A percentile compares a stretch with the other conserved stretches of the same genome.
Evolutionary conservation across 2,329 filamentous ascomycete genomes (phyloP).

Genomic region (Venturia aucupariae): DNA sequence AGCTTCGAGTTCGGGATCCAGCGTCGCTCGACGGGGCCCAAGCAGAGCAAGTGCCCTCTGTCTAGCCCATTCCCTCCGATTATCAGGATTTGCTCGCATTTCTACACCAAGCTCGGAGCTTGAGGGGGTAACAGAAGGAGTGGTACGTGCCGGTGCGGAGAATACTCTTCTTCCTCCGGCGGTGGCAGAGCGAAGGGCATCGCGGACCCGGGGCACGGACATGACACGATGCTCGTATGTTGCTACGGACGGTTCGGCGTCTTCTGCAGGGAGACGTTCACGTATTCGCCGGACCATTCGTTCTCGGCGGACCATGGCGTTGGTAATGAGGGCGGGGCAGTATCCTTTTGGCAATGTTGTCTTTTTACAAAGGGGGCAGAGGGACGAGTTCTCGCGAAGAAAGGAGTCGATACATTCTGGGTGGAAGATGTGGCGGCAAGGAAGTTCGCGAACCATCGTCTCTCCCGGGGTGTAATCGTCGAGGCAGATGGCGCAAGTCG

Average conservation of each 20-base stretch:
- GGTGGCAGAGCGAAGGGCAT: background rate
- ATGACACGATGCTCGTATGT: background rate
- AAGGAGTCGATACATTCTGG: slow-evolving; percentile 86
- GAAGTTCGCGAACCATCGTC: slow-evolving; percentile 72
- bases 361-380: slow-evolving; percentile 87
- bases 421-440: slow-evolving; percentile 90
- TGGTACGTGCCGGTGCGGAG: background rate
- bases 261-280: slow-evolving; percentile 2
- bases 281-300: slow-evolving; percentile 52
- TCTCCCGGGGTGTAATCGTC: slow-evolving; percentile 63
- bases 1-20: slow-evolving; percentile 6
- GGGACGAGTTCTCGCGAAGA: slow-evolving; percentile 64
- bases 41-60: slow-evolving; percentile 14
- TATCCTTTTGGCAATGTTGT: slow-evolving; percentile 63
- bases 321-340: slow-evolving; percentile 56
- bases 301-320: slow-evolving; percentile 78
- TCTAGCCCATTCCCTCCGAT: slow-evolving; percentile 12
- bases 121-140: background rate
- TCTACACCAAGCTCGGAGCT: background rate
- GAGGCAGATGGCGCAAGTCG: slow-evolving; percentile 82
- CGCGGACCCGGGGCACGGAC: background rate
- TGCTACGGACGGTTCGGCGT: background rate
- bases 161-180: slow-evolving; percentile 8
- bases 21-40: background rate
- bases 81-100: background rate